A percentile compares a stretch with the other conserved stretches of the same genome.
These are phyloP conservation scores for Solanum commersonii DNA, from an alignment of 257 asterid species.

Conservation along the genomic window DNA sequence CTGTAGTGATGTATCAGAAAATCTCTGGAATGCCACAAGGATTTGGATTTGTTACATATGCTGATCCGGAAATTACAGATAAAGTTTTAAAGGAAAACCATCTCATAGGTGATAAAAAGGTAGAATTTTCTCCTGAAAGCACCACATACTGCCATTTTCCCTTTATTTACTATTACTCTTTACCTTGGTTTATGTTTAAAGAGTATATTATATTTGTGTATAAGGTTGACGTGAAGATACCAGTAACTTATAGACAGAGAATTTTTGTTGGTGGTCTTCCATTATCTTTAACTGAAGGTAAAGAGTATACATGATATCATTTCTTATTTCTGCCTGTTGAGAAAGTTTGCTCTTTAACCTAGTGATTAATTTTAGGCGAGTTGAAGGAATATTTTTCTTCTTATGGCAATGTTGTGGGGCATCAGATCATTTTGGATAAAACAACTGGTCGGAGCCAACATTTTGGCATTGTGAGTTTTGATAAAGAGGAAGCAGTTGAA, in stretches of 20 bases:
- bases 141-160: background rate
- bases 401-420: slow-evolving; percentile 69
- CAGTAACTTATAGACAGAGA: slow-evolving; percentile 84
- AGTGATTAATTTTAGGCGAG: slow-evolving; percentile 35
- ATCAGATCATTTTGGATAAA: slow-evolving; percentile 82
- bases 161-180: background rate
- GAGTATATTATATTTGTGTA: background rate
- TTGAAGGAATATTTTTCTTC: slow-evolving; percentile 75
- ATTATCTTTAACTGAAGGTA: slow-evolving; percentile 68
- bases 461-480: slow-evolving; percentile 90
- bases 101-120: slow-evolving; percentile 79
- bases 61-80: slow-evolving; percentile 70
- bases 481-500: slow-evolving; percentile 78
- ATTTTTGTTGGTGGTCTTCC: slow-evolving; percentile 94
- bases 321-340: background rate
- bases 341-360: background rate
- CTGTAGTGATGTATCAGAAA: slow-evolving; percentile 73
- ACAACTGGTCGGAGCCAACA: slow-evolving; percentile 73
- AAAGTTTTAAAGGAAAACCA: slow-evolving; percentile 80
- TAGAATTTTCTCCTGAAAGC: slow-evolving; percentile 14
- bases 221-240: slow-evolving; percentile 91
- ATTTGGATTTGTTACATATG: slow-evolving; percentile 81
- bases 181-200: background rate
- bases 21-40: slow-evolving; percentile 68
- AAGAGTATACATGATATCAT: background rate